Conservation (phyloP, 73 alveolate genomes). For the Effrenium voratum region DNA sequence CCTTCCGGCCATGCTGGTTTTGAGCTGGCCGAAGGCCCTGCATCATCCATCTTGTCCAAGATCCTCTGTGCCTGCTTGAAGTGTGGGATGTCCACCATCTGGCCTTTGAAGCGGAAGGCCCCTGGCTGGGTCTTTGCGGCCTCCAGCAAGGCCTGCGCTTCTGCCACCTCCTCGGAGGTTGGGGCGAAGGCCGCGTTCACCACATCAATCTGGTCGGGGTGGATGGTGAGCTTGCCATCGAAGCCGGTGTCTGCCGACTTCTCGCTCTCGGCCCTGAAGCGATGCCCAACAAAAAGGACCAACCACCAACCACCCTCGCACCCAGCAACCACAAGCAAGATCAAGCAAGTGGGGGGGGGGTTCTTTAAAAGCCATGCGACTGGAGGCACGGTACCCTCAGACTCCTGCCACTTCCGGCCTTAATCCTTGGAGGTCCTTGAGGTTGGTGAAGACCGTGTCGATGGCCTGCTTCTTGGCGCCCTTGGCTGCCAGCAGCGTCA, state of each 20-base stretch:
- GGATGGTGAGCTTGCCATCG: slow-evolving; percentile 82
- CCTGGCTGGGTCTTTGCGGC: slow-evolving; percentile 85
- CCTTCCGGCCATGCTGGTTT: slow-evolving; percentile 69
- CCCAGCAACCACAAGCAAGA: not conserved
- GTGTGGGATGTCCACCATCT: slow-evolving; percentile 92
- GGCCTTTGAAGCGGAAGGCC: slow-evolving; percentile 87
- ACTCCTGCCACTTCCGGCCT: not conserved
- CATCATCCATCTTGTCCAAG: slow-evolving; percentile 44
- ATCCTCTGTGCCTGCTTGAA: slow-evolving; percentile 86
- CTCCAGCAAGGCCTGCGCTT: slow-evolving; percentile 51
- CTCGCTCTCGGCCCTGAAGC: slow-evolving; percentile 71
- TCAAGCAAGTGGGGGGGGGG: not conserved
- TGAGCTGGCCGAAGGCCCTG: slow-evolving; percentile 7
- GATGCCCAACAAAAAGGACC: not conserved
- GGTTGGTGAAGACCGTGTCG: slow-evolving; percentile 71
- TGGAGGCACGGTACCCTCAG: not conserved
- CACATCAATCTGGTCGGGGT: slow-evolving; percentile 81
- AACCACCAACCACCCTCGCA: not conserved
- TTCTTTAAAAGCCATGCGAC: not conserved
- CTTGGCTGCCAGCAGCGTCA: slow-evolving; percentile 71
- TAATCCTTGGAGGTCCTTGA: slow-evolving; percentile 58
- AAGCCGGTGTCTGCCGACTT: slow-evolving; percentile 82
- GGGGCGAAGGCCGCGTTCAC: slow-evolving; percentile 87
- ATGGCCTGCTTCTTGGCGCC: slow-evolving; percentile 88
- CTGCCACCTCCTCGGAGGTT: slow-evolving; percentile 48